Conservation (phyloP, 2,329 filamentous ascomycete species). For the Ophiosphaerella narmari region DNA sequence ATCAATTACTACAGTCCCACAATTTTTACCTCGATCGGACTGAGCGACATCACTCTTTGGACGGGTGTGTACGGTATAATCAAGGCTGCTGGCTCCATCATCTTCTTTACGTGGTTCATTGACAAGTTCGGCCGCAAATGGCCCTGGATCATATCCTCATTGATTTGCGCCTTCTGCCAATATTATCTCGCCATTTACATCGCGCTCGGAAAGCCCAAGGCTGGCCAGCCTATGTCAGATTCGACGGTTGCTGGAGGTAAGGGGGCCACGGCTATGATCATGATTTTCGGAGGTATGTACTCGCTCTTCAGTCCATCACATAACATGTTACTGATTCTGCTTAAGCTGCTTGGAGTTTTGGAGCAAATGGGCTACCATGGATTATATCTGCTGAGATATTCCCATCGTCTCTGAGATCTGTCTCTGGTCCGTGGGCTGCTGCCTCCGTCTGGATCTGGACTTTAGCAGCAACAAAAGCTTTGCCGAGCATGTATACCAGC, state of each 20-base stretch:
- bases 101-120: constrained; percentile 46
- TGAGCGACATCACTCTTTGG: constrained; percentile 43
- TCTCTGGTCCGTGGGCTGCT: constrained; percentile 46
- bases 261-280: constrained; percentile 47
- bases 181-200: constrained; percentile 47
- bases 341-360: constrained; percentile 42
- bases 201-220: constrained; percentile 38
- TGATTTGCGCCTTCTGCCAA: constrained; percentile 43
- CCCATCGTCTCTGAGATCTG: constrained; percentile 44
- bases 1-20: constrained; percentile 47
- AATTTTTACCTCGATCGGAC: constrained; percentile 44
- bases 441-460: constrained; percentile 48
- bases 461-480: constrained; percentile 46
- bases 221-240: constrained; percentile 32
- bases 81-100: constrained; percentile 43
- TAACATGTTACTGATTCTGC: not conserved
- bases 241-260: constrained; percentile 45
- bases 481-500: constrained; percentile 48
- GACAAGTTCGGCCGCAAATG: constrained; percentile 44
- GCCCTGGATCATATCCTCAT: constrained; percentile 46
- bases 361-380: constrained; percentile 49
- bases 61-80: constrained; percentile 47
- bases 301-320: constrained; percentile 40
- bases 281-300: constrained; percentile 44
- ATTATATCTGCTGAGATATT: constrained; percentile 53